phyloP scores from a whole-genome alignment of 2,329 filamentous ascomycete genomes.

The Coniochaeta prunicola region DNA sequence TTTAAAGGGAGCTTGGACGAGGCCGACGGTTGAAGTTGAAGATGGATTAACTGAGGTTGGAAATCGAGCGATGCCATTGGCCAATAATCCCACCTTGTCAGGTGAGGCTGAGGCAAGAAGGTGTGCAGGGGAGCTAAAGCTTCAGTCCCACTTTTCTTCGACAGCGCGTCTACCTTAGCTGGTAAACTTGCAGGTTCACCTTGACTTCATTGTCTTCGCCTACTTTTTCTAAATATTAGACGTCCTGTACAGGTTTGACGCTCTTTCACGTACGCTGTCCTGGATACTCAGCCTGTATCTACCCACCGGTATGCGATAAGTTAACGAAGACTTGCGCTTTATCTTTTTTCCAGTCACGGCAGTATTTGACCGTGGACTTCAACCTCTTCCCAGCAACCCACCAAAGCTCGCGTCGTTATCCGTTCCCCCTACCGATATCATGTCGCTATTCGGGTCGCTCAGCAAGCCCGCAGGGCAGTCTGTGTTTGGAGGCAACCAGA shows the following conservation, averaged over 20 bases:
- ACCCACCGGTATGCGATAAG: neutral
- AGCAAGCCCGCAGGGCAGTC: slow-evolving; percentile 15
- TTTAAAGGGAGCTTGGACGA: slow-evolving; percentile 10
- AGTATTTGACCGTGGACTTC: neutral
- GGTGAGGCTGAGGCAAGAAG: neutral
- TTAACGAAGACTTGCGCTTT: neutral
- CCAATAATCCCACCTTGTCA: neutral
- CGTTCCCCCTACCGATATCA: neutral
- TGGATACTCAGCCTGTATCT: neutral
- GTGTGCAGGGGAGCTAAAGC: neutral
- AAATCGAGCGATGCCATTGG: slow-evolving; percentile 10
- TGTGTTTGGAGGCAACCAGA: slow-evolving; percentile 15
- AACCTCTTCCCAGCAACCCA: neutral
- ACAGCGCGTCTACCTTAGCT: neutral
- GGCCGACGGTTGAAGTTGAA: slow-evolving; percentile 11
- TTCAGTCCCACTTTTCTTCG: neutral
- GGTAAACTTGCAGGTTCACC: neutral
- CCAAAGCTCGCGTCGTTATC: neutral
- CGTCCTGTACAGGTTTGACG: neutral
- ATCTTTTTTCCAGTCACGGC: neutral
- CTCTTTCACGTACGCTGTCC: neutral
- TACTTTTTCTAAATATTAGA: neutral
- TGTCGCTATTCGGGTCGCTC: slow-evolving; percentile 5
- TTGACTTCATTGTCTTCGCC: neutral
- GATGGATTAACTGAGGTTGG: slow-evolving; percentile 1